These are phyloP conservation scores for Diaporthe amygdali DNA, from an alignment of 2,329 filamentous ascomycete species.

Conservation along the genomic window DNA sequence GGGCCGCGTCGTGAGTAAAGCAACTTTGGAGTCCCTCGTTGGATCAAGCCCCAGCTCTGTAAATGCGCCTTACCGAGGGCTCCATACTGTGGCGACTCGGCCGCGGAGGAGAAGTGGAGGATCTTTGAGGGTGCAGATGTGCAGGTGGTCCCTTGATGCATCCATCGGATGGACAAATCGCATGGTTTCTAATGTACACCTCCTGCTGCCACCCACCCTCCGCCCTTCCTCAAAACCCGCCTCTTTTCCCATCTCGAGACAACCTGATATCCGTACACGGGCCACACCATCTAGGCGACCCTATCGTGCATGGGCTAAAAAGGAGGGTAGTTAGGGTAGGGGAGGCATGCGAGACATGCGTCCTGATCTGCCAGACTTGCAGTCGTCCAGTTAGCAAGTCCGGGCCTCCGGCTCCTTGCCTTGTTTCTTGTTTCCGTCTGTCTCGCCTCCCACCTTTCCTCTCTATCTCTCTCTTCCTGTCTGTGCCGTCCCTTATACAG, in stretches of 20 bases:
- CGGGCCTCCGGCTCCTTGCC: background rate
- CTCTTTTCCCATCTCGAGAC: background rate
- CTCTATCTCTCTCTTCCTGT: background rate
- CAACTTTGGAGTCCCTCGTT: too few relatives aligned
- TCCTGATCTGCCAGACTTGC: conserved; percentile 15
- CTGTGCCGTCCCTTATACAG: background rate
- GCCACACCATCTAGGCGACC: background rate
- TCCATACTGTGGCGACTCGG: background rate
- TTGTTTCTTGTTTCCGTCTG: background rate
- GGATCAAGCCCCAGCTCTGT: background rate
- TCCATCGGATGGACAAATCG: background rate
- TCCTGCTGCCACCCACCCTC: background rate
- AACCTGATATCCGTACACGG: conserved; percentile 3
- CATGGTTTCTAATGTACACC: background rate
- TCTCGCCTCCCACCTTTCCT: too few relatives aligned
- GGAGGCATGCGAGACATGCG: conserved; percentile 3
- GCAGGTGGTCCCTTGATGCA: conserved; percentile 7
- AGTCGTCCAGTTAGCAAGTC: background rate
- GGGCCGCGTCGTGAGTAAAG: too few relatives aligned
- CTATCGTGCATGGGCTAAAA: background rate
- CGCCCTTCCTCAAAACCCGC: background rate
- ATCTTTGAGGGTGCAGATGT: background rate
- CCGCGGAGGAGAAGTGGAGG: background rate
- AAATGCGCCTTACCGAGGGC: background rate
- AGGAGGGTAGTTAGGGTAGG: background rate